These are phyloP conservation scores for Carex kokanica DNA, from an alignment of 176 grass and related monocot species.

Conservation along the genomic window DNA sequence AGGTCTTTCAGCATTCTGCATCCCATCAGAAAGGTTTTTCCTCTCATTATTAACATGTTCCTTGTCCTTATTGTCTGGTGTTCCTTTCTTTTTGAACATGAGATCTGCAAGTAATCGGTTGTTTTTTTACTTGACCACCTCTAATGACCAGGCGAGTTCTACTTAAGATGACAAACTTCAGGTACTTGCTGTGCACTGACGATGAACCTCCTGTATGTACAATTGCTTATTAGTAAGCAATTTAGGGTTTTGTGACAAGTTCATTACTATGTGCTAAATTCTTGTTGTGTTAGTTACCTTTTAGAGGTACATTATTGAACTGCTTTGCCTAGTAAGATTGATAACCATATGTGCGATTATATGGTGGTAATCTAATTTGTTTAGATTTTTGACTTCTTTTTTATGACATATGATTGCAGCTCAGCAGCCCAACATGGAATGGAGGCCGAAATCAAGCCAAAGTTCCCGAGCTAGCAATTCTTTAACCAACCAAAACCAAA, in stretches of 20 bases:
- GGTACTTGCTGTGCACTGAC: neutral
- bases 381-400: neutral
- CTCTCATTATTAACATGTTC: neutral
- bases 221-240: neutral
- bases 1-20: conserved; percentile 26
- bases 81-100: neutral
- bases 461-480: conserved; percentile 20
- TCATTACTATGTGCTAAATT: neutral
- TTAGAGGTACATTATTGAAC: neutral
- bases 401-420: conserved; percentile 23
- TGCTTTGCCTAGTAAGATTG: neutral
- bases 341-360: neutral
- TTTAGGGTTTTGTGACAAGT: neutral
- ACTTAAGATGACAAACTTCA: neutral
- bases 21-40: conserved; percentile 32
- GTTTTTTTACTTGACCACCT: neutral
- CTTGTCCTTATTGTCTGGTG: neutral
- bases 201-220: neutral
- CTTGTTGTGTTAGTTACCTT: neutral
- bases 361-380: neutral
- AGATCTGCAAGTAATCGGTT: neutral
- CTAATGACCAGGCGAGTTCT: neutral
- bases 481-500: conserved; percentile 36
- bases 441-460: conserved; percentile 70
- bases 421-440: conserved; percentile 57